Evolutionary conservation across 2,329 filamentous ascomycete species (phyloP), one percentile per base, ranked within the genome.

Genomic region (Aspergillus pseudonomiae): DNA sequence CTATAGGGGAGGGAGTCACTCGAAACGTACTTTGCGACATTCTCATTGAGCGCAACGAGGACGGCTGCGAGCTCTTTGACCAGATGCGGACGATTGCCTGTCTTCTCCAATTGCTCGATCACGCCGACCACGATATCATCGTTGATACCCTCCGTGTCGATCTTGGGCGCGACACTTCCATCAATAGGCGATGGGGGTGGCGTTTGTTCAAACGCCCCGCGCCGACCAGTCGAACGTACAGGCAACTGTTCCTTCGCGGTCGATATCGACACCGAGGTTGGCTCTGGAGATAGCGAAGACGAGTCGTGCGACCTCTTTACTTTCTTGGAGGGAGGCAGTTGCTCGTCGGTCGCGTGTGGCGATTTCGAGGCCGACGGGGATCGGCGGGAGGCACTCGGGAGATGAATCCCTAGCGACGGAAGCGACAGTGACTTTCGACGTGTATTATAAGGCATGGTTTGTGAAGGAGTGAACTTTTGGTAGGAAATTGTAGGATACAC

Each of bases 41-140:
- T 92, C 64, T 89, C 88, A 67, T 96, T 89, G 65, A 88, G 88
- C 65, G 88, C 87, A 70, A 91, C 88, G 64, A 98, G 85, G 58
- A 96, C 86, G 16, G 89, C 86, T 59, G 94, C 93, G 54, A 99
- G 86, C 80, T 98, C 94, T 80, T 97, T 97, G 67, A 98, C 93
- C 34, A 98, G 84, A 79, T 97, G 94, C 61, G 95, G 95, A 61
- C 94, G 86, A 79, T 99, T 99, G 65, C 89, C 91, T 1, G 94
- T 96, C 76, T 91, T 91, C 78, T 97, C 90, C 61, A 99, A 83
- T 80, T 96, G 93, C 70, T 92, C 81, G 73, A 98, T 92, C 56
- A 96, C 93, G 19, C 89, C 93, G 75, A 96, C 90, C 58, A 99
- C 94, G 71, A 99, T 96, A 74, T 97, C 93, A 78, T 99, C 95